Percentiles rank a stretch among this genome's conserved stretches.
Conservation (phyloP, 2,329 filamentous ascomycete species). For the Helotiales sp. region DNA sequence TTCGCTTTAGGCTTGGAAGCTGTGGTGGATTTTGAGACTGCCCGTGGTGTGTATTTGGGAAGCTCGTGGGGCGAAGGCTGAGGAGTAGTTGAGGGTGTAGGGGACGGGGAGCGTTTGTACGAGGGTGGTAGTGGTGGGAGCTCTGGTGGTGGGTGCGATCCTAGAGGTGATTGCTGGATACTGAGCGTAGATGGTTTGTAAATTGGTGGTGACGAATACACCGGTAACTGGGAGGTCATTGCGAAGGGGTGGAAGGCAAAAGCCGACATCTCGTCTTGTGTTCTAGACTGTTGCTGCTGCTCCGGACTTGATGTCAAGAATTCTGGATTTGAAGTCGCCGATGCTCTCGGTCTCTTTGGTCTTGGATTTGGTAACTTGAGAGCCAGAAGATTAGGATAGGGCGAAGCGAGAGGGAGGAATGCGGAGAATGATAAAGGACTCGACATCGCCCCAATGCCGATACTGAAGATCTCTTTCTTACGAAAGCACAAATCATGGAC, state of each 20-base stretch:
- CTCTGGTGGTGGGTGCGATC: slow-evolving; percentile 8
- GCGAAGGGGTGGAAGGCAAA: neutral
- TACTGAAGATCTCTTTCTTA: neutral
- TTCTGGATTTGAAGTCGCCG: neutral
- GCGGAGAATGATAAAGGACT: slow-evolving; percentile 3
- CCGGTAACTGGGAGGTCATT: neutral
- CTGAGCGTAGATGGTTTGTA: slow-evolving; percentile 8
- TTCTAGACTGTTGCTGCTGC: neutral
- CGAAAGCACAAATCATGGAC: neutral
- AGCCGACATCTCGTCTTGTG: slow-evolving; percentile 2
- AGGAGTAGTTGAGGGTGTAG: neutral
- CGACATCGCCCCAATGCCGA: neutral
- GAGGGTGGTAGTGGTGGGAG: slow-evolving; percentile 7
- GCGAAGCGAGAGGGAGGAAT: neutral
- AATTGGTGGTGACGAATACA: neutral
- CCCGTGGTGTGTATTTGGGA: slow-evolving; percentile 5
- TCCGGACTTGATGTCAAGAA: neutral
- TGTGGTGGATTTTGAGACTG: neutral
- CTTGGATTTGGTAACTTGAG: neutral
- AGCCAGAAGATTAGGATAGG: neutral
- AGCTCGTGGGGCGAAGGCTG: slow-evolving; percentile 13
- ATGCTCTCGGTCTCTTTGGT: neutral
- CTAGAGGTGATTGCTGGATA: slow-evolving; percentile 12
- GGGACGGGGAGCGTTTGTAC: slow-evolving; percentile 1
- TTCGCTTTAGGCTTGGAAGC: neutral